phyloP scores from a whole-genome alignment of 1,284 basidiomycete genomes.

The Rhodotorula sp. region DNA sequence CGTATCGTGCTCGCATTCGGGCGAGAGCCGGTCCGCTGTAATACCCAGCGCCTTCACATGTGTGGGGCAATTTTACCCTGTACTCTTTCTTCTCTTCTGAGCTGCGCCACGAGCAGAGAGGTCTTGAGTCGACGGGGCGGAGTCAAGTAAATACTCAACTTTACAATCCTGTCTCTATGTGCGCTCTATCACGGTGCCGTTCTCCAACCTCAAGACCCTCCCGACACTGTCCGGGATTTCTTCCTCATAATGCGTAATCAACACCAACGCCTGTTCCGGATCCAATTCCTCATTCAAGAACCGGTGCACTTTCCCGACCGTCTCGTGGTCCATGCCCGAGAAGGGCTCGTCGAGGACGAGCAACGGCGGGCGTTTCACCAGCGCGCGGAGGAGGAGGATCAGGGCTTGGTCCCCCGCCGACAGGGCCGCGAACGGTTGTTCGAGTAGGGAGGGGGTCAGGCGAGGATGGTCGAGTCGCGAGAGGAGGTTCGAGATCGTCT shows the following conservation, averaged over 20 bases:
- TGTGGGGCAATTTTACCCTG: too few species aligned
- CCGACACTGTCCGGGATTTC: conserved; percentile 58
- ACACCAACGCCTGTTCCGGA: conserved; percentile 68
- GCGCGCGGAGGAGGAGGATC: conserved; percentile 75
- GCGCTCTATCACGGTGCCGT: conserved; percentile 24
- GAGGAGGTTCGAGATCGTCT: conserved; percentile 57
- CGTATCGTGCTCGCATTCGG: too few species aligned
- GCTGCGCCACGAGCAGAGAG: too few species aligned
- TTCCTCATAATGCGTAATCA: conserved; percentile 83
- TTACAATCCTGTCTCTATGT: neutral
- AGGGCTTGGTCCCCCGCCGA: conserved; percentile 71
- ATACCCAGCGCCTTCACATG: too few species aligned
- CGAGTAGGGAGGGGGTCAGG: conserved; percentile 28
- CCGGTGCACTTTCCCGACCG: conserved; percentile 62
- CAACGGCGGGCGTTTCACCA: conserved; percentile 65
- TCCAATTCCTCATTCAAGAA: conserved; percentile 63
- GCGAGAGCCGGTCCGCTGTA: too few species aligned
- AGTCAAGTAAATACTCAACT: neutral
- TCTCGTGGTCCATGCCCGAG: conserved; percentile 79
- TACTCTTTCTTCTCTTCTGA: too few species aligned
- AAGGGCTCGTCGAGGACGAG: conserved; percentile 85
- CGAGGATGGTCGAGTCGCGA: conserved; percentile 54
- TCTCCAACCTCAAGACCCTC: conserved; percentile 22
- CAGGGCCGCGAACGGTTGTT: conserved; percentile 60
- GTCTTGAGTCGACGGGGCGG: too few species aligned